phyloP scores from a whole-genome alignment of 805 yeast genomes.

The Kazachstania bromeliacearum region DNA sequence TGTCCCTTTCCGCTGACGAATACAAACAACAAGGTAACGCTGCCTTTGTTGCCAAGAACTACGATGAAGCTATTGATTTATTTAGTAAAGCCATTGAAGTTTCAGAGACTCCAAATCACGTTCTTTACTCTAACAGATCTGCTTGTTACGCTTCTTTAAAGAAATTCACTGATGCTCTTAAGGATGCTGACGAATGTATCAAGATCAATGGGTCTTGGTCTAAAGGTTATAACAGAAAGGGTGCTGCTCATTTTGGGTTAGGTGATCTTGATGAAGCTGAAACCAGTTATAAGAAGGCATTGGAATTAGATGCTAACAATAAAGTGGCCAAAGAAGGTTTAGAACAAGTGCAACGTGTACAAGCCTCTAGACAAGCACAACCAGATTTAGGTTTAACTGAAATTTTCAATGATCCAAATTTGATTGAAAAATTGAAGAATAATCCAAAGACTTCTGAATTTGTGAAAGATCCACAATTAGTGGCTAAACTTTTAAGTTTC shows the following conservation, averaged over 20 bases:
- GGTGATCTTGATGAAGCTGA: conserved; percentile 71
- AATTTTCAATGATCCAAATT: conserved; percentile 71
- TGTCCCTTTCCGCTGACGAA: conserved; percentile 47
- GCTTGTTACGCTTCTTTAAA: conserved; percentile 79
- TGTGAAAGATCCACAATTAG: conserved; percentile 81
- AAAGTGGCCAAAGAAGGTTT: conserved; percentile 83
- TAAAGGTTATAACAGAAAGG: conserved; percentile 89
- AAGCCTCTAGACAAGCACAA: conserved; percentile 37
- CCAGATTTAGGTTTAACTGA: conserved; percentile 72
- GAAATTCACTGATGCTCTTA: conserved; percentile 62
- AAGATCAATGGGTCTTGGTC: conserved; percentile 83
- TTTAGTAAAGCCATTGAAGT: conserved; percentile 84
- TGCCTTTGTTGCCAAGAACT: conserved; percentile 83
- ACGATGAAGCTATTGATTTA: conserved; percentile 62
- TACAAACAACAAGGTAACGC: conserved; percentile 89
- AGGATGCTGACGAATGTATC: conserved; percentile 79
- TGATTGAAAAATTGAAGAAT: conserved; percentile 61
- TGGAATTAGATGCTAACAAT: conserved; percentile 71
- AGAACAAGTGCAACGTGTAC: conserved; percentile 55
- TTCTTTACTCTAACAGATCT: conserved; percentile 86
- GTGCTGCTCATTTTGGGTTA: conserved; percentile 85
- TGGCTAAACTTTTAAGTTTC: conserved; percentile 51
- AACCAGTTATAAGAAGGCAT: conserved; percentile 61
- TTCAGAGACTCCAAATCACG: conserved; percentile 79
- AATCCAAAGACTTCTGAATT: conserved; percentile 84